These are phyloP conservation scores for Leersia perrieri DNA, from an alignment of 176 grass and related monocot species.

Conservation along the genomic window DNA sequence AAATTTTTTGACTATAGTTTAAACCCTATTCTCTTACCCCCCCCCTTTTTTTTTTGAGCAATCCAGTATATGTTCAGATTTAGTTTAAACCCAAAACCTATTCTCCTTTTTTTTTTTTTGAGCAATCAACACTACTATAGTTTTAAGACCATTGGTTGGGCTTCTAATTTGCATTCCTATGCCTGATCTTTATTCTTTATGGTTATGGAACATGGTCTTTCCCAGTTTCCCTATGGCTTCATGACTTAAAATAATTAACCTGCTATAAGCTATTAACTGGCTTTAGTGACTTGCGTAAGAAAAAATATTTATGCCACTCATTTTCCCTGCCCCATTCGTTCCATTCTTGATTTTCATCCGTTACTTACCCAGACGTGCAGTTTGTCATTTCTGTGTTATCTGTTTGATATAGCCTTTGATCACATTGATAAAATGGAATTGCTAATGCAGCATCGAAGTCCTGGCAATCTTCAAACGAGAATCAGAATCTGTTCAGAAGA, in stretches of 20 bases:
- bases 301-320: background rate
- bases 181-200: background rate
- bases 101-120: too few relatives aligned
- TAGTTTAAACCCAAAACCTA: too few relatives aligned
- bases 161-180: background rate
- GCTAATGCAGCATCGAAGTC: constrained; percentile 68
- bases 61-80: too few relatives aligned
- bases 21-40: too few relatives aligned
- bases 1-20: background rate
- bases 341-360: background rate
- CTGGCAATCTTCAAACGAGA: constrained; percentile 81
- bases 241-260: too few relatives aligned
- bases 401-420: background rate
- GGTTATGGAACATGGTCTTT: background rate
- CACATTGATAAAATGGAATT: constrained; percentile 24
- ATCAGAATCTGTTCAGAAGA: constrained; percentile 51
- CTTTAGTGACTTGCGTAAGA: background rate
- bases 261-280: constrained; percentile 7
- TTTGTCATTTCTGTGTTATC: background rate
- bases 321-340: background rate
- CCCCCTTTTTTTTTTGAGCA: too few relatives aligned
- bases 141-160: background rate
- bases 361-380: background rate
- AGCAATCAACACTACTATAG: background rate
- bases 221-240: background rate